Base-by-base conservation (phyloP, 108 stramenopile genomes). In the Pseudonitzschia pungens region DNA sequence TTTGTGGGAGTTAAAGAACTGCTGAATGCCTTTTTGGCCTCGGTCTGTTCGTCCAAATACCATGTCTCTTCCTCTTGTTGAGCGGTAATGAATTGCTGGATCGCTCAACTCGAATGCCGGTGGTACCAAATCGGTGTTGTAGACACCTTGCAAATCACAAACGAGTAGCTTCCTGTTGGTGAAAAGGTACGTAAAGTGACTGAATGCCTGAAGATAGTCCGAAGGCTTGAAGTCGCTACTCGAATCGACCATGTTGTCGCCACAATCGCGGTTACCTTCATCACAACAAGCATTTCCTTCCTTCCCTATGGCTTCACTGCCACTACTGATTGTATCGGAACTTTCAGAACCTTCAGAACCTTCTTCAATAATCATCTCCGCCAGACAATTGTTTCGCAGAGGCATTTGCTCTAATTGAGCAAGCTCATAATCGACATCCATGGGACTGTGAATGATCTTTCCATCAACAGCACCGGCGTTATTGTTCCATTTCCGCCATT, bases 101-200 rank as follows among this genome's bases (percentile, higher is more conserved):
- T 89, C 87, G 2, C 84, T 89, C 69, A 89, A 57, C 66, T 84
- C 81, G 58, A 89, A 84, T 0, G 74, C 79, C 11, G 87, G 83
- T 20, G 86, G 86, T 3, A 74, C 45, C 68, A 77, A 69, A 29
- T 70, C 87, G 4, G 76, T 83, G 60, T 84, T 85, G 78, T 73
- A 81, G 15, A 87, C 72, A 68, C 87, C 87, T 65, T 88, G 84
- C 0, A 88, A 74, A 50, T 88, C 87, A 56, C 84, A 85, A 0
- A 85, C 87, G 73, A 88, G 54, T 0, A 79, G 69, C 44, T 71
- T 68, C 26, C 75, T 67, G 15, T 69, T 65, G 36, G 84, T 85
- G 68, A 73, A 84, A 10, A 76, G 66, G 31, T 85, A 88, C 4
- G 84, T 77, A 52, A 85, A 88, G 72, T 88, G 87, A n/a, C 80